Percentiles rank a stretch among this genome's conserved stretches.
Evolutionary conservation across 106 monocot genomes (phyloP).

Genomic region (Dioscorea zingiberensis): DNA sequence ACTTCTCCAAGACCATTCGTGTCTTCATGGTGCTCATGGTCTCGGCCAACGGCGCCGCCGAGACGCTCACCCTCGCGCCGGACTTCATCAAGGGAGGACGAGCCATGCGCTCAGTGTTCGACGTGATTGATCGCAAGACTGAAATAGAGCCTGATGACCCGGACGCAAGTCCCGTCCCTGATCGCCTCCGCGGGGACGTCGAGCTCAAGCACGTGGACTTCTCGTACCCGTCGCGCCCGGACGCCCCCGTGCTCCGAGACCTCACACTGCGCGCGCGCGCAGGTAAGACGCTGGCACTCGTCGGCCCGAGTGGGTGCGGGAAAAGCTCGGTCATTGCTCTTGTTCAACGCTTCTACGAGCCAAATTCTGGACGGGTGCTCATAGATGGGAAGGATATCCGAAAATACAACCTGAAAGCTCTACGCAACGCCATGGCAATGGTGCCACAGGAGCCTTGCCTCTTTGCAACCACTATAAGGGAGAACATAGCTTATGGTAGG

Average conservation of each 20-base stretch:
- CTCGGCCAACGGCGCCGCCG: conserved; percentile 95
- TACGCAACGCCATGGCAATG: conserved; percentile 55
- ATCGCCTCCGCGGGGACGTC: conserved; percentile 76
- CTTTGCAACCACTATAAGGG: conserved; percentile 66
- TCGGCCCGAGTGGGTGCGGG: conserved; percentile 93
- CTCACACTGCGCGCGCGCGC: conserved; percentile 77
- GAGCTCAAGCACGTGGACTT: conserved; percentile 94
- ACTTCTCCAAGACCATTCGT: conserved; percentile 94
- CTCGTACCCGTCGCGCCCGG: conserved; percentile 80
- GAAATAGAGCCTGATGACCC: conserved; percentile 91
- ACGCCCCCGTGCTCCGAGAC: conserved; percentile 62
- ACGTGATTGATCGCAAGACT: conserved; percentile 69
- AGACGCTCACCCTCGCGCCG: conserved; percentile 88
- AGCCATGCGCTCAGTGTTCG: conserved; percentile 88
- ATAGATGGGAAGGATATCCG: conserved; percentile 81
- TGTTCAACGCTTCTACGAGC: conserved; percentile 85
- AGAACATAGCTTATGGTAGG: conserved; percentile 88
- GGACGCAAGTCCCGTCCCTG: conserved; percentile 50
- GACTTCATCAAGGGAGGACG: conserved; percentile 95
- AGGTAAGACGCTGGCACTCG: conserved; percentile 71
- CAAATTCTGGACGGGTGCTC: conserved; percentile 75
- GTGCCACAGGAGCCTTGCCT: conserved; percentile 93
- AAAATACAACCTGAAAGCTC: conserved; percentile 66
- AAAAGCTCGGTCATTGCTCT: conserved; percentile 88
- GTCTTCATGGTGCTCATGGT: conserved; percentile 99